These are phyloP conservation scores for Amorphotheca resinae DNA, from an alignment of 495 filamentous ascomycete genomes.

Conservation along the genomic window DNA sequence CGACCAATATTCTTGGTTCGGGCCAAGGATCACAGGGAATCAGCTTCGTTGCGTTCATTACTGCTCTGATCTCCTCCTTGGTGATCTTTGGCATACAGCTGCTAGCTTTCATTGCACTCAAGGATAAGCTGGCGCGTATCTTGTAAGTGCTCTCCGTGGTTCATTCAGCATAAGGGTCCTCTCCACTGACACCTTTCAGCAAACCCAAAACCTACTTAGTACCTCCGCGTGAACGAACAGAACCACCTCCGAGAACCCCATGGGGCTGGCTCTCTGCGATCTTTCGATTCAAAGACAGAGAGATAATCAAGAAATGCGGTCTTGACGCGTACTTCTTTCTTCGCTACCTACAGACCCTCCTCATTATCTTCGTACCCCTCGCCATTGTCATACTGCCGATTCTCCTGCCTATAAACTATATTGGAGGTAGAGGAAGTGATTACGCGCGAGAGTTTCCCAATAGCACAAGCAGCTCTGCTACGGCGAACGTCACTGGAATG, in stretches of 20 bases:
- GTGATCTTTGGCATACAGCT: slow-evolving; percentile 70
- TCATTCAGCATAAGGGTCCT: too few relatives aligned
- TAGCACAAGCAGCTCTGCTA: slow-evolving; percentile 1
- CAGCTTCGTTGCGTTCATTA: slow-evolving; percentile 53
- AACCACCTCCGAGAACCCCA: slow-evolving; percentile 56
- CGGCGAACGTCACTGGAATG: slow-evolving; percentile 47
- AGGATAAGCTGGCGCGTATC: slow-evolving; percentile 68
- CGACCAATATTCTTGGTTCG: slow-evolving; percentile 14
- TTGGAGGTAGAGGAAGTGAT: slow-evolving; percentile 50
- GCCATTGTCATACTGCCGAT: slow-evolving; percentile 71
- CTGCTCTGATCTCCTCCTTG: slow-evolving; percentile 60
- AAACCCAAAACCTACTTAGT: slow-evolving; percentile 87
- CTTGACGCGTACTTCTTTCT: slow-evolving; percentile 98
- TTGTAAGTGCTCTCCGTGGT: slow-evolving; percentile 64
- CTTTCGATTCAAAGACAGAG: slow-evolving; percentile 67
- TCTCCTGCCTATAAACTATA: slow-evolving; percentile 70
- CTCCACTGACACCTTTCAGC: slow-evolving; percentile 29
- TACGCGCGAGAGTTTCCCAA: slow-evolving; percentile 13
- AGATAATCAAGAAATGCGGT: slow-evolving; percentile 89
- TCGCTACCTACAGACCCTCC: slow-evolving; percentile 82
- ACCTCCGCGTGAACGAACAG: slow-evolving; percentile 70
- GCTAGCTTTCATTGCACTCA: slow-evolving; percentile 61
- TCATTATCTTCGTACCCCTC: slow-evolving; percentile 82
- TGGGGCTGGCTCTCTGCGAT: slow-evolving; percentile 57
- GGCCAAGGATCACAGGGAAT: slow-evolving; percentile 38